phyloP scores from a whole-genome alignment of 2,329 filamentous ascomycete genomes.

The Aspergillus jensenii region DNA sequence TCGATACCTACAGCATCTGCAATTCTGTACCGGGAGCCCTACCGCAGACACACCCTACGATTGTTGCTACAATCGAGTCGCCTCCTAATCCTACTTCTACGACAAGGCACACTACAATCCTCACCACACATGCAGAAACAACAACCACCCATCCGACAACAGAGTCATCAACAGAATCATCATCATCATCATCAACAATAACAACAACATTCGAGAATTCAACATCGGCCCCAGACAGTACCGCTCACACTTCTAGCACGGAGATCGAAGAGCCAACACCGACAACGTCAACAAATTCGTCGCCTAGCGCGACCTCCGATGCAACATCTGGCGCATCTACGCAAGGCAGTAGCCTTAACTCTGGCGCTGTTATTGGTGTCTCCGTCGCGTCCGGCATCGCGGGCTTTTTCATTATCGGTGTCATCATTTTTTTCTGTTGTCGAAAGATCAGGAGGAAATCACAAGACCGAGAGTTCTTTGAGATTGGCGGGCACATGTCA shows the following conservation, averaged over 20 bases:
- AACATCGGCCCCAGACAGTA: conserved; percentile 13
- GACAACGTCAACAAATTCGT: not conserved
- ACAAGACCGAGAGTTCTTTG: conserved; percentile 31
- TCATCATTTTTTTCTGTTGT: conserved; percentile 33
- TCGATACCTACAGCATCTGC: conserved; percentile 59
- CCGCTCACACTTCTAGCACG: not conserved
- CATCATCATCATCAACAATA: conserved; percentile 4
- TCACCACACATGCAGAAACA: conserved; percentile 5
- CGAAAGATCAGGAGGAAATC: conserved; percentile 27
- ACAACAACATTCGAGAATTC: conserved; percentile 19
- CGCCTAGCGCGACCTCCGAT: conserved; percentile 12
- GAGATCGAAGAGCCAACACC: conserved; percentile 10
- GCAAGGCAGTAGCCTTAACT: conserved; percentile 21
- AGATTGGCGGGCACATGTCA: conserved; percentile 41
- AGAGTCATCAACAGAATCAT: not conserved
- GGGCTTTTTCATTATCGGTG: conserved; percentile 33
- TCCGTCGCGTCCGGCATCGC: conserved; percentile 38
- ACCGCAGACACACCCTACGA: conserved; percentile 35
- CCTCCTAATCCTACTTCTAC: conserved; percentile 5
- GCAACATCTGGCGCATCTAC: conserved; percentile 8
- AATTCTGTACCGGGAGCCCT: conserved; percentile 36
- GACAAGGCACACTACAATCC: not conserved
- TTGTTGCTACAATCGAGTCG: conserved; percentile 36
- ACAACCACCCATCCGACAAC: not conserved
- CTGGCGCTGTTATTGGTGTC: conserved; percentile 36